These are phyloP conservation scores for Talaromyces sp. DNA, from an alignment of 2,329 filamentous ascomycete species.

Conservation along the genomic window DNA sequence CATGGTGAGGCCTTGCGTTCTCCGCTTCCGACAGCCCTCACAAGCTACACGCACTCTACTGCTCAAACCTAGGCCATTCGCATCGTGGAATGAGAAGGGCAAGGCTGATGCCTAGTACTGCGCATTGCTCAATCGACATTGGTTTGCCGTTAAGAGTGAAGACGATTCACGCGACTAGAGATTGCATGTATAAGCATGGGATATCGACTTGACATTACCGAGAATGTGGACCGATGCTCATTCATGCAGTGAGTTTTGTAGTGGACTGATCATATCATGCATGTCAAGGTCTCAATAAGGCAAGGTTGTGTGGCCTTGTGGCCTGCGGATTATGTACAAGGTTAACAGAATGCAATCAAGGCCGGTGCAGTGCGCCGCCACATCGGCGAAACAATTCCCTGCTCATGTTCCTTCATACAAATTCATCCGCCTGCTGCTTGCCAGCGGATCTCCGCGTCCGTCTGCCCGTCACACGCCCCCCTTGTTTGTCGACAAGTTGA, in stretches of 20 bases:
- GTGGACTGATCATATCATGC: not conserved
- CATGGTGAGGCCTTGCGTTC: not conserved
- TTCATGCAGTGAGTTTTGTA: not conserved
- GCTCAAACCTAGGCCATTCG: not conserved
- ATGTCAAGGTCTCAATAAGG: not conserved
- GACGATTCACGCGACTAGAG: not conserved
- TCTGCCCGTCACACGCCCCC: slow-evolving; percentile 10
- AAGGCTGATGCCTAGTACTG: not conserved
- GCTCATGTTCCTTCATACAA: not conserved
- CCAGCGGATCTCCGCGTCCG: slow-evolving; percentile 17
- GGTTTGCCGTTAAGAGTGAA: not conserved
- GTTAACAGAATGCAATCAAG: not conserved
- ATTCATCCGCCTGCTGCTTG: slow-evolving; percentile 11
- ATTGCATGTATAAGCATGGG: too few species aligned
- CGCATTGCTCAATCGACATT: not conserved
- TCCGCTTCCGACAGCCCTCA: not conserved
- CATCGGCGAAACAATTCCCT: too few species aligned
- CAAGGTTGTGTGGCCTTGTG: too few species aligned
- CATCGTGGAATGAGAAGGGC: not conserved
- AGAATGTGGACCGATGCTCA: not conserved
- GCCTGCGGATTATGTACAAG: not conserved
- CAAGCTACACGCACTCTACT: not conserved
- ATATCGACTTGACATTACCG: not conserved
- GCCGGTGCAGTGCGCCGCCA: not conserved
- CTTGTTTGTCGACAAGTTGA: slow-evolving; percentile 5